Evolutionary conservation across 2,329 filamentous ascomycete species (phyloP), one percentile per base, ranked within the genome.

Genomic region (Allantophomopsis cytisporea): DNA sequence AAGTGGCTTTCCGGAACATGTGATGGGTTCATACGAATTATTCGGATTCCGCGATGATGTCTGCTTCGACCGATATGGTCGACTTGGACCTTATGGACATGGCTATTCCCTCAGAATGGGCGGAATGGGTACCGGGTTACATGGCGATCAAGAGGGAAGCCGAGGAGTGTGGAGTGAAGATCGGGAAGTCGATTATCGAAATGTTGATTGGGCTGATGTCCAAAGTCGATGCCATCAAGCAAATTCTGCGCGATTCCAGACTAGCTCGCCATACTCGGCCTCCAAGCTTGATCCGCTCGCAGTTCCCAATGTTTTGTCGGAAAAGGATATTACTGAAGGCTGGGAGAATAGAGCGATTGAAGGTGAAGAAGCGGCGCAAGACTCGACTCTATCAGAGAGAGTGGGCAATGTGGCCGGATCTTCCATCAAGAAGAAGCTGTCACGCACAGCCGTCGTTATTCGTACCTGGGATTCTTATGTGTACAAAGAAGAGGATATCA

Each of bases 31-130:
- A 0, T 88, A 94, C 51, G 76, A 87, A 8, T 59, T 89, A 32
- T 61, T 96, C 11, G 80, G 78, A 1, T 64, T 96, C 30, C 75
- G 82, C 14, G 76, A 93, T 47, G 81, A 94, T 51, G 74, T 95
- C 36, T 98, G 91, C 62, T 95, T 94, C 54, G 91, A 98, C 49
- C 73, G 91, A 2, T 94, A 84, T 55, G 89, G 89, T 3, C 74
- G 87, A 46, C 74, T 91, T 21, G 88, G 85, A 0, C 83, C 89
- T 0, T 98, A 98, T 50, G 89, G 89, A 0, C 75, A 86, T 44
- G 89, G 89, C 7, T 96, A 96, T 57, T 84, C 82, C 23, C 65
- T 71, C 28, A 76, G 77, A 42, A 76, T 71, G 46, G 89, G 89
- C 11, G 89, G 89, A 2, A 76, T 82, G 18, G 87, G 89, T 4